These are phyloP conservation scores for Cryptococcus deneoformans DNA, from an alignment of 1,284 basidiomycete species.

Conservation along the genomic window DNA sequence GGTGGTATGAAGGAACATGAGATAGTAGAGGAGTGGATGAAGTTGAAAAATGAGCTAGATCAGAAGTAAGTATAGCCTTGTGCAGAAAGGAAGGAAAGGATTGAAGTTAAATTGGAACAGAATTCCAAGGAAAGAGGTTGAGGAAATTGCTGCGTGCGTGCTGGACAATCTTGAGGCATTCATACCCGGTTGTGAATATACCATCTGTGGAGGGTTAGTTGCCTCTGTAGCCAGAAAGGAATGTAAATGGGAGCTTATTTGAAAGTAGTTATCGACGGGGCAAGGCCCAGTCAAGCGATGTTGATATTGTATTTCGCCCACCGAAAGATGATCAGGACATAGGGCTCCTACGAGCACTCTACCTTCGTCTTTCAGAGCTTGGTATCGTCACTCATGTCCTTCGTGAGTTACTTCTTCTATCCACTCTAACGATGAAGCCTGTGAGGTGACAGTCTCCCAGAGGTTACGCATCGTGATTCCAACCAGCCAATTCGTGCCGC, in stretches of 20 bases:
- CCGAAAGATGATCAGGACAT: slow-evolving; percentile 34
- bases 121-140: slow-evolving; percentile 44
- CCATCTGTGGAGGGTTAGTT: slow-evolving; percentile 43
- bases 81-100: not conserved
- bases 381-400: slow-evolving; percentile 48
- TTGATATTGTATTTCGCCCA: slow-evolving; percentile 47
- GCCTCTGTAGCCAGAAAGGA: not conserved
- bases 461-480: slow-evolving; percentile 25
- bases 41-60: slow-evolving; percentile 40
- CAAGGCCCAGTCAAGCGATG: slow-evolving; percentile 44
- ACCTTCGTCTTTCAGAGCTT: slow-evolving; percentile 28
- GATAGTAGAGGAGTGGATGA: slow-evolving; percentile 46
- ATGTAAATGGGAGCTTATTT: not conserved
- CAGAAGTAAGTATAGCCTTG: slow-evolving; percentile 24
- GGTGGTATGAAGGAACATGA: slow-evolving; percentile 47
- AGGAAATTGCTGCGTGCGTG: slow-evolving; percentile 40
- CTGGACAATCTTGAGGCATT: slow-evolving; percentile 40
- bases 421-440: not conserved
- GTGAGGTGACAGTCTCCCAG: slow-evolving; percentile 11
- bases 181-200: slow-evolving; percentile 37
- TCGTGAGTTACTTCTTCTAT: slow-evolving; percentile 24
- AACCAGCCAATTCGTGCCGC: slow-evolving; percentile 28
- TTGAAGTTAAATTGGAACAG: slow-evolving; percentile 9
- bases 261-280: slow-evolving; percentile 41
- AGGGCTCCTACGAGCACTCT: slow-evolving; percentile 32